Conservation (phyloP, 768 basidiomycete species). For the Scleroderma citrinum region DNA sequence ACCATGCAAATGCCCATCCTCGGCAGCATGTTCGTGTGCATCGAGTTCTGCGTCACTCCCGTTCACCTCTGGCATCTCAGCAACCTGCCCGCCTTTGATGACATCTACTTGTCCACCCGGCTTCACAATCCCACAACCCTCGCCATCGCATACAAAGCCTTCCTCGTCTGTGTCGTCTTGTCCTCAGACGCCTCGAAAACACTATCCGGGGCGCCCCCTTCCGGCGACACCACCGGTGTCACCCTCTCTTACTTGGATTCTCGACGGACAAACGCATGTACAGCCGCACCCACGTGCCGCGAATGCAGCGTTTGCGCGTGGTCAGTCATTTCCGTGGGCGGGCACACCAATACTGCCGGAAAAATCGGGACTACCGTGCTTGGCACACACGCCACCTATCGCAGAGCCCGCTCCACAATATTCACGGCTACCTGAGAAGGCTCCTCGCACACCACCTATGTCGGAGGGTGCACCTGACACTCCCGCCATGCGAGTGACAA, state of each 20-base stretch:
- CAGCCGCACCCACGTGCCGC: constrained; percentile 11
- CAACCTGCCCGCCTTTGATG: neutral
- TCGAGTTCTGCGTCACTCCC: neutral
- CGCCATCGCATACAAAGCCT: neutral
- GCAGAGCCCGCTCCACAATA: neutral
- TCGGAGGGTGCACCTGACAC: neutral
- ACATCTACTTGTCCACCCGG: neutral
- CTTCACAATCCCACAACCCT: neutral
- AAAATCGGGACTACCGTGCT: neutral
- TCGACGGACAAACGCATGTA: constrained; percentile 17
- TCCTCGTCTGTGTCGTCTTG: neutral
- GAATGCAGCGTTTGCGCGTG: neutral
- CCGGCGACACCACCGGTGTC: constrained; percentile 28
- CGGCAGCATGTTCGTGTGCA: neutral
- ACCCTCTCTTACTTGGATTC: constrained; percentile 30
- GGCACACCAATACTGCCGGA: neutral
- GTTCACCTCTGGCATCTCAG: neutral
- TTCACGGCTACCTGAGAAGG: neutral
- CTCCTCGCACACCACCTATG: constrained; percentile 1
- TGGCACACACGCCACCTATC: neutral
- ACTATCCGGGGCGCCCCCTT: constrained; percentile 29
- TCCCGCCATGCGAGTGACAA: neutral
- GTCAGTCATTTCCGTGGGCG: neutral
- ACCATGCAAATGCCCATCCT: neutral
- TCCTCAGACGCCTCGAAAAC: constrained; percentile 25